These are phyloP conservation scores for Stachybotrys elegans DNA, from an alignment of 2,329 filamentous ascomycete genomes.

Conservation along the genomic window DNA sequence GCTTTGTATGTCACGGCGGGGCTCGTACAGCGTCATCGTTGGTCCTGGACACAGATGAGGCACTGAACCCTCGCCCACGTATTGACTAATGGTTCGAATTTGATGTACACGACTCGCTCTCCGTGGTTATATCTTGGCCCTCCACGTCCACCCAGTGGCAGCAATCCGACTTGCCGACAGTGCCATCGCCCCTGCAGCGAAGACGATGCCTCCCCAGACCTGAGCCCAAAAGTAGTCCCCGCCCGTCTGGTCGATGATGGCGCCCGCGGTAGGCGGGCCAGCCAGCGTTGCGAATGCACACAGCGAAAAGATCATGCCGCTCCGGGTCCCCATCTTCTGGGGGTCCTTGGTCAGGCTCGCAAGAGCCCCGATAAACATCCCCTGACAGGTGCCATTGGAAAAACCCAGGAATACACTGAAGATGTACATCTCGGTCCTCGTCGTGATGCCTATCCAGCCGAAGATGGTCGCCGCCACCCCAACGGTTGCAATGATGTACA, in stretches of 20 bases:
- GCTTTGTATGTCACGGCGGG: no score
- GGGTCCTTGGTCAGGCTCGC: constrained; percentile 38
- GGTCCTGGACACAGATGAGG: no score
- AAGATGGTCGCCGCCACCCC: constrained; percentile 44
- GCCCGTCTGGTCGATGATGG: constrained; percentile 35
- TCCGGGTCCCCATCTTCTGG: constrained; percentile 37
- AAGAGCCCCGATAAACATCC: constrained; percentile 33
- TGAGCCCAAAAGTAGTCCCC: constrained; percentile 39
- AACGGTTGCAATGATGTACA: constrained; percentile 42
- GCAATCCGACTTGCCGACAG: constrained; percentile 27
- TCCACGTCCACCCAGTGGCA: constrained; percentile 29
- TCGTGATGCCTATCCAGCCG: constrained; percentile 49
- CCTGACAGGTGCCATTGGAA: constrained; percentile 36
- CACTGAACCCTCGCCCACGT: no score
- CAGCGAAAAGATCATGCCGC: constrained; percentile 40
- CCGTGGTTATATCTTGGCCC: constrained; percentile 28
- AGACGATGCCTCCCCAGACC: constrained; percentile 39
- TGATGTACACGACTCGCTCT: no score
- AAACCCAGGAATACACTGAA: constrained; percentile 41
- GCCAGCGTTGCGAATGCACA: constrained; percentile 37
- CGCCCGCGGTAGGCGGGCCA: constrained; percentile 38
- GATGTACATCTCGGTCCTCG: constrained; percentile 32
- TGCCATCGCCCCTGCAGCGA: constrained; percentile 26
- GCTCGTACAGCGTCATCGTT: no score
- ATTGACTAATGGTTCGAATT: no score